phyloP scores from a whole-genome alignment of 148 eudicot species.

The Rhododendron mucronatum region DNA sequence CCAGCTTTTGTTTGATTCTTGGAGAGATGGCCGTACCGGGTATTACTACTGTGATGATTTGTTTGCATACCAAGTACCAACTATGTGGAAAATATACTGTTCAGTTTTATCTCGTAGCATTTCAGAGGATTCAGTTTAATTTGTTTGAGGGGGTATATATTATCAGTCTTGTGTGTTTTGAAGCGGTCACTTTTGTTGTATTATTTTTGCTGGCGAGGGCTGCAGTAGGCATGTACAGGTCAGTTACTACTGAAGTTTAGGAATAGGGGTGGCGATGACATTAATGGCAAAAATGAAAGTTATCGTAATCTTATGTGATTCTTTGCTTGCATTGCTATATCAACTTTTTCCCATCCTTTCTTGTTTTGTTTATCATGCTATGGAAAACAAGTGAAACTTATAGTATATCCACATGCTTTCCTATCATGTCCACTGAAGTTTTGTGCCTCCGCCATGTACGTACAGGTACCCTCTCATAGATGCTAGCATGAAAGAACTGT shows the following conservation, averaged over 20 bases:
- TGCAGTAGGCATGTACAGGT: background rate
- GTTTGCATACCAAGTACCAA: too few species aligned
- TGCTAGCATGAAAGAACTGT: constrained; percentile 92
- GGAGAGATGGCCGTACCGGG: constrained; percentile 89
- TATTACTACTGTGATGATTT: constrained; percentile 13
- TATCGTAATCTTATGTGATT: background rate
- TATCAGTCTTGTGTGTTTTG: background rate
- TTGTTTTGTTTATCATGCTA: background rate
- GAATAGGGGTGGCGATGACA: background rate
- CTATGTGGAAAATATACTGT: background rate
- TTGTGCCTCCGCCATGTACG: background rate
- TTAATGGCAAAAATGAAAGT: background rate
- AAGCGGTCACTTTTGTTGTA: background rate
- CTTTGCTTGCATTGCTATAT: background rate
- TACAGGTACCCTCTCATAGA: constrained; percentile 84
- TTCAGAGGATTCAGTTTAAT: background rate
- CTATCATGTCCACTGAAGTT: background rate
- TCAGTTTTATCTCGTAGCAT: background rate
- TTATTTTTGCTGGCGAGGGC: background rate
- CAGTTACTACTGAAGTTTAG: background rate
- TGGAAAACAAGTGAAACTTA: background rate
- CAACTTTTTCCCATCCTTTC: background rate
- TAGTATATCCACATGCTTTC: background rate
- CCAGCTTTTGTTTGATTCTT: constrained; percentile 59
- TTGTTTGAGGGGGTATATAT: background rate